Evolutionary conservation across 2,329 filamentous ascomycete genomes (phyloP).

Genomic region (Colletotrichum melonis): DNA sequence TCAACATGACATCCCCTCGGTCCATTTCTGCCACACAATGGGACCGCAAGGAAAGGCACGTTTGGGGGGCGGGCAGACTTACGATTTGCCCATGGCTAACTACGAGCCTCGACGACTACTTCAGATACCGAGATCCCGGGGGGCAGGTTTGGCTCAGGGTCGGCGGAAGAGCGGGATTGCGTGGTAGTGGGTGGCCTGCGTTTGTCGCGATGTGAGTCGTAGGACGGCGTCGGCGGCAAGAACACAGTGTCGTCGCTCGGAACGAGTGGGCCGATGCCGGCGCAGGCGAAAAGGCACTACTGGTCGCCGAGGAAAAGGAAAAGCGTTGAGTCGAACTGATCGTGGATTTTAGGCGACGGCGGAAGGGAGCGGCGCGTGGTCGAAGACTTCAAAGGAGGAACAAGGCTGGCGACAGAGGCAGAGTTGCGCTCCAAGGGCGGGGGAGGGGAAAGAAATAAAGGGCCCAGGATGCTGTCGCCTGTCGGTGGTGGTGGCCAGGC

Average conservation of each 20-base stretch:
- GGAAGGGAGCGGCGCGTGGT: not conserved
- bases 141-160: not conserved
- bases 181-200: not conserved
- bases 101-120: not conserved
- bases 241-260: constrained; percentile 10
- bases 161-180: not conserved
- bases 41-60: not conserved
- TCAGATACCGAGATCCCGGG: not conserved
- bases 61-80: constrained; percentile 37
- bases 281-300: not conserved
- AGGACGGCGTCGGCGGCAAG: not conserved
- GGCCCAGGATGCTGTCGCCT: constrained; percentile 19
- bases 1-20: not conserved
- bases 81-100: constrained; percentile 60
- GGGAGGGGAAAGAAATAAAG: constrained; percentile 32
- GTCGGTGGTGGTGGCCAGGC: not conserved
- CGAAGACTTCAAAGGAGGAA: not conserved
- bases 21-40: not conserved
- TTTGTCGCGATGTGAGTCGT: constrained; percentile 14
- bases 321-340: not conserved
- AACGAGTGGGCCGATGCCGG: not conserved
- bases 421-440: constrained; percentile 11
- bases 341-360: not conserved
- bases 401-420: constrained; percentile 18
- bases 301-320: not conserved